Evolutionary conservation across 352 stramenopile genomes (phyloP).

Genomic region (Phytophthora vignae): DNA sequence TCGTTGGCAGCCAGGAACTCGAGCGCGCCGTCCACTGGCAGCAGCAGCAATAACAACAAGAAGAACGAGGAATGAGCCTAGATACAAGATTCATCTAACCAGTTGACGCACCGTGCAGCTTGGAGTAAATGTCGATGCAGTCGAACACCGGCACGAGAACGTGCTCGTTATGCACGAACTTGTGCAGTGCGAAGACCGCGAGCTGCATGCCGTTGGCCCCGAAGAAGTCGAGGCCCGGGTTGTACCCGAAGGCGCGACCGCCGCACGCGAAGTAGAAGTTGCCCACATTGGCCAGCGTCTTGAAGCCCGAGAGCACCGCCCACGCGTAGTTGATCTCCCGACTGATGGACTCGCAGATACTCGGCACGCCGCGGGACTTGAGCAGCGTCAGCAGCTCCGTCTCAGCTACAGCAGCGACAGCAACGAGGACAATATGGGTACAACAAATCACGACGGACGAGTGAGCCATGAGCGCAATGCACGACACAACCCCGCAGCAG

Average conservation of each 20-base stretch:
- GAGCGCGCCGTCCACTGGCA: slow-evolving; percentile 62
- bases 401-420: slow-evolving; percentile 48
- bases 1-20: slow-evolving; percentile 72
- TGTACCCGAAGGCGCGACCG: slow-evolving; percentile 69
- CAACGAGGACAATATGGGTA: too few relatives aligned
- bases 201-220: slow-evolving; percentile 69
- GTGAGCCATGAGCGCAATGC: neutral
- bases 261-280: slow-evolving; percentile 86
- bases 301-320: slow-evolving; percentile 74
- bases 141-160: slow-evolving; percentile 74
- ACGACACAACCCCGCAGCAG: neutral
- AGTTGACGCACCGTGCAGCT: slow-evolving; percentile 61
- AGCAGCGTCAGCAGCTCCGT: slow-evolving; percentile 71
- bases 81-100: neutral
- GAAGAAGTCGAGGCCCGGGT: slow-evolving; percentile 75
- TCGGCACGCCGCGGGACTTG: slow-evolving; percentile 65
- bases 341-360: slow-evolving; percentile 75
- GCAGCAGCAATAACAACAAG: neutral
- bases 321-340: slow-evolving; percentile 84
- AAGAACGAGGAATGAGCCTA: neutral
- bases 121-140: slow-evolving; percentile 73
- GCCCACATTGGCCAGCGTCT: slow-evolving; percentile 68
- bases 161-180: slow-evolving; percentile 79
- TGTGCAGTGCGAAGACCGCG: slow-evolving; percentile 71
- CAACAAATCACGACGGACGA: slow-evolving; percentile 10